Evolutionary conservation across 257 asterid genomes (phyloP).

Genomic region (Rhazya stricta): DNA sequence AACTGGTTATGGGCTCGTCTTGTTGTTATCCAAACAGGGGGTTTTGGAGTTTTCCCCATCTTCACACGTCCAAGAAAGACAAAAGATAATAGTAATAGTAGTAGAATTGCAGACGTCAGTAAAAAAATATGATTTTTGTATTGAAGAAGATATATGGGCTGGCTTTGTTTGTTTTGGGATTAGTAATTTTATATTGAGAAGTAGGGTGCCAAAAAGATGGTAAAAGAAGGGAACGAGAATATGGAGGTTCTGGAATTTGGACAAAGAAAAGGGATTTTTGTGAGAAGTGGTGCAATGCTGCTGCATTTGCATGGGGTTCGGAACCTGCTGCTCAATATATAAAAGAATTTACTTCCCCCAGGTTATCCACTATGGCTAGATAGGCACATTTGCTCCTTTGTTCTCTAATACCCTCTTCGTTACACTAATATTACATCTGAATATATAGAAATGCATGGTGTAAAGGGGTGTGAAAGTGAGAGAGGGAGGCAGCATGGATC

Average conservation of each 20-base stretch:
- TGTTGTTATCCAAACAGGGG: slow-evolving; percentile 23
- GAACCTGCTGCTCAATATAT: slow-evolving; percentile 4
- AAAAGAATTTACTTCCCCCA: slow-evolving; percentile 36
- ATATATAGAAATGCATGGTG: no score
- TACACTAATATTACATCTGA: no score
- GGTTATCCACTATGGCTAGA: no score
- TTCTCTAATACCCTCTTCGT: no score
- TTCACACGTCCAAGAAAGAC: neutral
- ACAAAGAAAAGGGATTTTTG: slow-evolving; percentile 46
- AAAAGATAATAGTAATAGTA: neutral
- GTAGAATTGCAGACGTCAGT: neutral
- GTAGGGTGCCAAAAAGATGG: slow-evolving; percentile 7
- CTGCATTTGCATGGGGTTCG: slow-evolving; percentile 22
- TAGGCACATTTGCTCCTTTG: no score
- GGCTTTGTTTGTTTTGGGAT: slow-evolving; percentile 33
- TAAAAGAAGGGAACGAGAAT: slow-evolving; percentile 1
- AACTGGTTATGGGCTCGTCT: slow-evolving; percentile 36
- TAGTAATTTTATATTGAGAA: slow-evolving; percentile 13
- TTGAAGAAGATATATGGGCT: slow-evolving; percentile 29
- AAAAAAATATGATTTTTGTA: neutral
- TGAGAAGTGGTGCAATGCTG: slow-evolving; percentile 18
- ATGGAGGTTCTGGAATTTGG: slow-evolving; percentile 33
- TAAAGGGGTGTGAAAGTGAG: neutral
- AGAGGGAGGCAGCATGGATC: neutral
- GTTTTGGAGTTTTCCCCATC: slow-evolving; percentile 16